Evolutionary conservation across 164 flowering plant genomes (phyloP).

Genomic region (Berberis vulgaris): DNA sequence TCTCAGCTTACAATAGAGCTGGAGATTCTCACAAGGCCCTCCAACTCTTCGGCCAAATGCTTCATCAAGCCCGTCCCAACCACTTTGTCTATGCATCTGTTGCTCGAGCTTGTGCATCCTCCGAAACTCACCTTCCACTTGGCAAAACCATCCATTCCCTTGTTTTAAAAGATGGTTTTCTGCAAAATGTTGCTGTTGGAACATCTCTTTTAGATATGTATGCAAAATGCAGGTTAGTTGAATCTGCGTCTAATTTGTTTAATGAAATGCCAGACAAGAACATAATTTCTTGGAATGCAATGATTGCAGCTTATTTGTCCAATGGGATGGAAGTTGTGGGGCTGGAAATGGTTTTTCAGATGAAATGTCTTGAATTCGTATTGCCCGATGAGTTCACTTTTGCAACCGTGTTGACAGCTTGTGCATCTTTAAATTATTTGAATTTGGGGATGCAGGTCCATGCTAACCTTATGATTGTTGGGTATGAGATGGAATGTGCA

Average conservation of each 20-base stretch:
- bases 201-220: constrained; percentile 25
- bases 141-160: constrained; percentile 23
- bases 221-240: constrained; percentile 18
- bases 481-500: constrained; percentile 18
- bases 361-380: constrained; percentile 24
- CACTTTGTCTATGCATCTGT: constrained; percentile 20
- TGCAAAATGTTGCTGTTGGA: constrained; percentile 22
- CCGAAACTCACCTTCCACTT: constrained; percentile 4
- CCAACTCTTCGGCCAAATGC: constrained; percentile 27
- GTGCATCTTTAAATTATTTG: constrained; percentile 15
- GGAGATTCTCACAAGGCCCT: constrained; percentile 20
- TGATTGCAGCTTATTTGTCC: constrained; percentile 20
- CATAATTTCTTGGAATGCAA: constrained; percentile 28
- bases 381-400: constrained; percentile 23
- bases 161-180: constrained; percentile 21
- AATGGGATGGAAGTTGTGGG: constrained; percentile 17
- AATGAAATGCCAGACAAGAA: constrained; percentile 30
- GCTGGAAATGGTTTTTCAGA: constrained; percentile 21
- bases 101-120: constrained; percentile 22
- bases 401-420: constrained; percentile 22
- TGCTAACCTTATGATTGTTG: constrained; percentile 17
- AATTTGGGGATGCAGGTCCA: constrained; percentile 25
- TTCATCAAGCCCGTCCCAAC: constrained; percentile 16
- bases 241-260: constrained; percentile 14
- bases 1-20: constrained; percentile 21